Evolutionary conservation across 2,329 filamentous ascomycete species (phyloP), one percentile per base, ranked within the genome.

Genomic region (Venturiaceae sp.): DNA sequence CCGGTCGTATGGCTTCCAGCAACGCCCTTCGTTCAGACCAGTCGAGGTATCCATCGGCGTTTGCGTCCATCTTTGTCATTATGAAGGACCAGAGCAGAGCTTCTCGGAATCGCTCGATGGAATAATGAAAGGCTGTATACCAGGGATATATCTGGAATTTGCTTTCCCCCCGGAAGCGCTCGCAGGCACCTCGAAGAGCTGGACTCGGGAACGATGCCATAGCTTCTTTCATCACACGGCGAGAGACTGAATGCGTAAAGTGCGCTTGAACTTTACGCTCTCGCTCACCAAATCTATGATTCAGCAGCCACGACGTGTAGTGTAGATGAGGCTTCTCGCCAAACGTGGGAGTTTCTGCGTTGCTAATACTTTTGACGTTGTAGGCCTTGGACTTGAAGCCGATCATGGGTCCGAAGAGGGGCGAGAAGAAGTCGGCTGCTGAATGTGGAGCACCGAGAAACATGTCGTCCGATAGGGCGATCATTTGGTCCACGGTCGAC

Each of bases 381-480:
- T 75, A 76, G 41, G 65, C 65, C 52, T 76, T 75, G 13, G 66
- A 59, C 59, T 76, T 76, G 67, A 76, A 76, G 2, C 69, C 74
- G 64, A 76, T 69, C 2, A 68, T 71, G 1, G 70, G 69, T 0
- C 74, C 74, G 56, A 76, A 76, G 7, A 76, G 65, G 4, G 74
- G 74, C 1, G 74, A 75, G 62, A 74, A 75, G 32, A 75, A 66
- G 61, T 76, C 74, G 13, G 74, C 72, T 3, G 74, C 72, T 0
- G 74, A 66, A 60, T 75, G 74, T 1, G 67, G 66, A 64, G 70
- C 72, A 1, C 74, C 73, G 5, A 76, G 64, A 37, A 76, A 67
- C 74, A 76, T 76, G 59, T 76, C 74, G 59, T 76, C 74, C 0
- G 74, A 76, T 23, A 76, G 64, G 6, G 73, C 74, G 21, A 75